Evolutionary conservation across 2,329 filamentous ascomycete genomes (phyloP).

Genomic region (Fusarium subglutinans): DNA sequence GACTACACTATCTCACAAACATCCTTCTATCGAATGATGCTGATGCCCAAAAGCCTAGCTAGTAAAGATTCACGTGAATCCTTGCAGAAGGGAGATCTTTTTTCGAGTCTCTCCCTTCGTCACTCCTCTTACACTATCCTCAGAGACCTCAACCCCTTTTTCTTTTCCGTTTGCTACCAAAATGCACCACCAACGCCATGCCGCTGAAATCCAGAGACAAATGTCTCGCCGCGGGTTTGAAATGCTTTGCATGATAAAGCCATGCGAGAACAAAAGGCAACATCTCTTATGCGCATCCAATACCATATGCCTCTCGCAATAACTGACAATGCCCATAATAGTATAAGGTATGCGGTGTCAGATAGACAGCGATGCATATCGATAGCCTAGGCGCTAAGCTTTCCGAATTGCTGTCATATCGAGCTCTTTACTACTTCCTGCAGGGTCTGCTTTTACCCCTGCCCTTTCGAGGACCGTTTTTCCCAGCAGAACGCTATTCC

Average conservation of each 20-base stretch:
- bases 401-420: background rate
- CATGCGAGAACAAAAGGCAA: slow-evolving; percentile 25
- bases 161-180: slow-evolving; percentile 20
- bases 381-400: background rate
- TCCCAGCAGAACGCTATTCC: slow-evolving; percentile 34
- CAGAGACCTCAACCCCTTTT: slow-evolving; percentile 4
- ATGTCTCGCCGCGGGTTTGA: slow-evolving; percentile 39
- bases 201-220: slow-evolving; percentile 40
- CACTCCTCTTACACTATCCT: background rate
- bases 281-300: slow-evolving; percentile 1
- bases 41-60: background rate
- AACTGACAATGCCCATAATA: background rate
- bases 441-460: background rate
- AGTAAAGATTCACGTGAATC: background rate
- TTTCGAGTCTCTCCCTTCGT: background rate
- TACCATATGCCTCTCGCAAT: background rate
- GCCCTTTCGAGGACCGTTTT: background rate
- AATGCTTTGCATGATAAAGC: slow-evolving; percentile 27
- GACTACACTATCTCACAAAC: slow-evolving; percentile 21
- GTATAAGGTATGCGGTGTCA: background rate
- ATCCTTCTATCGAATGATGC: background rate
- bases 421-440: background rate
- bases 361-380: background rate
- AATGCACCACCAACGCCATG: slow-evolving; percentile 44
- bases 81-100: background rate